A percentile compares a stretch with the other conserved stretches of the same genome.
These are phyloP conservation scores for Candida corydali DNA, from an alignment of 805 yeast species.

Conservation along the genomic window DNA sequence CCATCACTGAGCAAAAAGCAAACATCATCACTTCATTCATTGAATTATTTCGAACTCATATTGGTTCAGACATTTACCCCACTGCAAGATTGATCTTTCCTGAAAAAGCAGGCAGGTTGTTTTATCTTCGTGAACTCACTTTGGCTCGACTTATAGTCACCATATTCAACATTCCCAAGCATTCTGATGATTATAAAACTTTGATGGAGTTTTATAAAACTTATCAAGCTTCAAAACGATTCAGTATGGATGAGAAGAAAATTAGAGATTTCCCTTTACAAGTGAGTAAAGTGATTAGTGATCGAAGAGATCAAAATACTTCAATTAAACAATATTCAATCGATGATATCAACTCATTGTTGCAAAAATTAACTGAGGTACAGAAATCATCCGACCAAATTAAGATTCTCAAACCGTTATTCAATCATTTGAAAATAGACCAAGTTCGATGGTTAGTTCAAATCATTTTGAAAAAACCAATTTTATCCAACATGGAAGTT, in stretches of 20 bases:
- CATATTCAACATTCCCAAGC: slow-evolving; percentile 54
- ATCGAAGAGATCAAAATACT: slow-evolving; percentile 46
- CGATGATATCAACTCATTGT: slow-evolving; percentile 22
- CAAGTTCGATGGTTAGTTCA: slow-evolving; percentile 70
- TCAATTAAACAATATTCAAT: slow-evolving; percentile 17
- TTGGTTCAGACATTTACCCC: slow-evolving; percentile 56
- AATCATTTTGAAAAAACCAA: slow-evolving; percentile 55
- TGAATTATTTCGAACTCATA: slow-evolving; percentile 28
- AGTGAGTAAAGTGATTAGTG: slow-evolving; percentile 47
- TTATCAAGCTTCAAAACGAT: slow-evolving; percentile 28
- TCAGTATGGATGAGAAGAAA: slow-evolving; percentile 41
- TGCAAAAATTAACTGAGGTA: slow-evolving; percentile 25
- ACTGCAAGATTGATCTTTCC: slow-evolving; percentile 62
- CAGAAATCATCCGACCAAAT: slow-evolving; percentile 33
- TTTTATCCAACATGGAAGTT: slow-evolving; percentile 61
- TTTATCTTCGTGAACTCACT: slow-evolving; percentile 59
- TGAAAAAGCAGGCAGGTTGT: slow-evolving; percentile 56
- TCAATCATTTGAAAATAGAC: slow-evolving; percentile 50
- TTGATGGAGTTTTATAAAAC: slow-evolving; percentile 33
- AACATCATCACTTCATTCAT: slow-evolving; percentile 27
- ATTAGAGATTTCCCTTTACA: slow-evolving; percentile 43
- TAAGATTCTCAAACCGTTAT: slow-evolving; percentile 44
- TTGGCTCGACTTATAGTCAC: slow-evolving; percentile 47
- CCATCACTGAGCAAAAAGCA: slow-evolving; percentile 21
- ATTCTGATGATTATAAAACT: slow-evolving; percentile 54